Conservation (phyloP, 305 asterid species). For the Rubia peregrina region DNA sequence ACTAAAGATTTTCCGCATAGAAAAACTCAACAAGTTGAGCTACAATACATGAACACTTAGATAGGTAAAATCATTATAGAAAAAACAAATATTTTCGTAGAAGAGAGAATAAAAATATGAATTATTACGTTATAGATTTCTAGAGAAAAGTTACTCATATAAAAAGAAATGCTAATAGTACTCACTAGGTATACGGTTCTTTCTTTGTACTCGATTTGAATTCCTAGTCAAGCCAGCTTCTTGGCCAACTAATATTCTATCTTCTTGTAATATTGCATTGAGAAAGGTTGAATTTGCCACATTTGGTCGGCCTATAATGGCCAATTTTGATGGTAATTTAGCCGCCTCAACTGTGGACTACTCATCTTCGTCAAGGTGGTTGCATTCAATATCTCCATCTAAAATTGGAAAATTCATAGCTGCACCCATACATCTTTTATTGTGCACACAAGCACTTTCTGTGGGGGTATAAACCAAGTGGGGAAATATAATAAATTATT, state of each 20-base stretch:
- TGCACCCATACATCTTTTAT: too few relatives aligned
- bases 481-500: neutral
- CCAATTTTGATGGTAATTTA: constrained; percentile 72
- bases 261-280: constrained; percentile 48
- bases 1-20: neutral
- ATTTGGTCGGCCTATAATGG: constrained; percentile 10
- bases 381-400: constrained; percentile 36
- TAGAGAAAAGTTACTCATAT: neutral
- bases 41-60: neutral
- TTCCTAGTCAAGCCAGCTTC: constrained; percentile 95
- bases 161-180: constrained; percentile 4
- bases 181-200: constrained; percentile 69
- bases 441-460: too few relatives aligned
- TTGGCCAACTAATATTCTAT: constrained; percentile 92
- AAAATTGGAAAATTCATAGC: constrained; percentile 17
- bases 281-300: constrained; percentile 10
- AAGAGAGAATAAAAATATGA: neutral
- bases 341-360: constrained; percentile 36
- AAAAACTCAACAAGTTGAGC: neutral
- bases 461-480: neutral
- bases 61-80: neutral
- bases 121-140: constrained; percentile 1
- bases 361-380: constrained; percentile 32
- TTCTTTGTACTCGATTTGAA: constrained; percentile 76
- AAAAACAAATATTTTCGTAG: neutral